Evolutionary conservation across 1,284 basidiomycete species (phyloP).

Genomic region (Earliella scabrosa): DNA sequence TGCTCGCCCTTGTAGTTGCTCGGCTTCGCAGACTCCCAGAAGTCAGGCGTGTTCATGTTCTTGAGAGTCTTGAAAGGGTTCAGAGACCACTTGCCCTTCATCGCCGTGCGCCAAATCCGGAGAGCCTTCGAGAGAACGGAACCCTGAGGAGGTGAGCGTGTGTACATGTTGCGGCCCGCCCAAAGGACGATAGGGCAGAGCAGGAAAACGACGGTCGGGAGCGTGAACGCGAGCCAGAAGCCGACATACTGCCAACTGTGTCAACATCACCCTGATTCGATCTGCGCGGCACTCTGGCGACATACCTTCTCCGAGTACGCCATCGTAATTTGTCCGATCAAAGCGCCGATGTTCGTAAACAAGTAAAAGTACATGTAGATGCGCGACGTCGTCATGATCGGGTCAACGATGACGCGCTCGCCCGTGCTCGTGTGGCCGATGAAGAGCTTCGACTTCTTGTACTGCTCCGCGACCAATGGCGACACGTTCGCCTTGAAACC

Average conservation of each 20-base stretch:
- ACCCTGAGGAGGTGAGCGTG: slow-evolving; percentile 71
- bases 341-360: slow-evolving; percentile 79
- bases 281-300: no score
- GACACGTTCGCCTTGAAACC: slow-evolving; percentile 85
- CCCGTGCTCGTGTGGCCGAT: slow-evolving; percentile 59
- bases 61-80: slow-evolving; percentile 55
- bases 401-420: slow-evolving; percentile 84
- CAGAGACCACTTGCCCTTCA: slow-evolving; percentile 57
- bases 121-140: slow-evolving; percentile 69
- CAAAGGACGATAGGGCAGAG: slow-evolving; percentile 74
- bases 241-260: slow-evolving; percentile 56
- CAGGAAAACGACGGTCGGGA: slow-evolving; percentile 70
- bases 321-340: slow-evolving; percentile 75
- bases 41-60: slow-evolving; percentile 61
- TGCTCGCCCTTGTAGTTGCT: slow-evolving; percentile 47
- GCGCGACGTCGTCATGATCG: slow-evolving; percentile 68
- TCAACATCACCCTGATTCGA: no score
- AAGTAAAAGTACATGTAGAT: slow-evolving; percentile 85
- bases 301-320: slow-evolving; percentile 73
- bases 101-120: slow-evolving; percentile 54
- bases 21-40: slow-evolving; percentile 84
- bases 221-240: slow-evolving; percentile 71
- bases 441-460: slow-evolving; percentile 59
- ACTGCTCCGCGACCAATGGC: slow-evolving; percentile 82
- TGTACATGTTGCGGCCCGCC: slow-evolving; percentile 69